Base-by-base conservation (phyloP, 2,329 filamentous ascomycete species). In the Cladosporium sp. region DNA sequence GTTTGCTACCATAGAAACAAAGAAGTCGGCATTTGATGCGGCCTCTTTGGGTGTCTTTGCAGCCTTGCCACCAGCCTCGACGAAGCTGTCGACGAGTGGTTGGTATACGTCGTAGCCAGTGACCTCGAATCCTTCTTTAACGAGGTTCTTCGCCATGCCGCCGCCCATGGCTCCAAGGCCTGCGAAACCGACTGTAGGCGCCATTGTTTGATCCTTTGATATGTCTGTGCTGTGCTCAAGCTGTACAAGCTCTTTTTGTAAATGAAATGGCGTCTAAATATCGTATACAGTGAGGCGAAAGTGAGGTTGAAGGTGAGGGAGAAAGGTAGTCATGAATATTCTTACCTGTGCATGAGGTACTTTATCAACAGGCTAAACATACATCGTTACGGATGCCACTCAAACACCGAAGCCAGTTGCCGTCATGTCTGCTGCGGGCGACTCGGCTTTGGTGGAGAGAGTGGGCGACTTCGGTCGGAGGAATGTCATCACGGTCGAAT, bases 101-200 rank as follows among this genome's bases (percentile, higher is more conserved):
- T 80, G 80, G 79, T 86, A 91, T 49, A 92, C 85, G 73, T 93
- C 90, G 75, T 88, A 92, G 65, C 90, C 90, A 26, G 86, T 88
- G 28, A 92, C 89, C 29, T 80, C 67, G 76, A 89, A 91, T 66
- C 88, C 88, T 69, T 85, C 79, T 70, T 87, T 86, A 72, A 92
- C 81, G 55, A 93, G 85, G 74, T 92, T 85, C 67, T 86, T 90
- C 69, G 90, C 90, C 90, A 93, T 92, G 74, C 90, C 90, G 76
- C 91, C 90, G 74, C 90, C 90, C 90, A 92, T 92, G 78, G 90
- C 90, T 65, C 90, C 90, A 3, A 93, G 88, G 81, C 90, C 90
- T 69, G 90, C 88, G 78, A 92, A 91, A 52, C 70, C 73, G 40
- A 75, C 66, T 37, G 46, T 65, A 7, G 64, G 64, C 21, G 61